These are phyloP conservation scores for Pisolithus orientalis DNA, from an alignment of 768 basidiomycete species.

Conservation along the genomic window DNA sequence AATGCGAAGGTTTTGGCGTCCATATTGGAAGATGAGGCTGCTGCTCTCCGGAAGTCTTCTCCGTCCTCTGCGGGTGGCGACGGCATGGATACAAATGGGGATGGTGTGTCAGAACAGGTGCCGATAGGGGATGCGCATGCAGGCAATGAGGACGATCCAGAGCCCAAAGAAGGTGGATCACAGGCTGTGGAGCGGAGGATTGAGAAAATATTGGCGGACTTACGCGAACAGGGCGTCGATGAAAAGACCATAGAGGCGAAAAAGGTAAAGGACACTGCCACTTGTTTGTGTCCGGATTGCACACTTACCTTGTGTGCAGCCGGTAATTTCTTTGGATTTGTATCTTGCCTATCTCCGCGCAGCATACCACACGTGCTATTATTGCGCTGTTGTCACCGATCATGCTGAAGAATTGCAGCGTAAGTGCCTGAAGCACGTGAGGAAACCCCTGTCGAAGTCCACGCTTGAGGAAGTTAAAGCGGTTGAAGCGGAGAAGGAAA, in stretches of 20 bases:
- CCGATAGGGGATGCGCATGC: slow-evolving; percentile 26
- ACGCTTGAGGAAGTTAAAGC: slow-evolving; percentile 56
- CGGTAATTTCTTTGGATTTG: slow-evolving; percentile 80
- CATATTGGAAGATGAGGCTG: slow-evolving; percentile 68
- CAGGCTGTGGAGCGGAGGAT: slow-evolving; percentile 79
- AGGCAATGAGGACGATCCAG: slow-evolving; percentile 39
- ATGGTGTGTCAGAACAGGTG: slow-evolving; percentile 24
- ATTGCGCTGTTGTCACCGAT: slow-evolving; percentile 89
- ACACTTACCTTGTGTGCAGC: slow-evolving; percentile 39
- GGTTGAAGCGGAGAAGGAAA: slow-evolving; percentile 43
- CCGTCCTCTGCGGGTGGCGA: slow-evolving; percentile 13
- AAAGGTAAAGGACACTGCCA: slow-evolving; percentile 47
- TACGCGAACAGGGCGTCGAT: slow-evolving; percentile 64
- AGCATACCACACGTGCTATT: slow-evolving; percentile 95
- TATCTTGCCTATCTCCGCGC: slow-evolving; percentile 90
- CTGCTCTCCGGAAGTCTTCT: slow-evolving; percentile 39
- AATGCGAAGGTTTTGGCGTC: slow-evolving; percentile 68
- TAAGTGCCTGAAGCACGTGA: slow-evolving; percentile 88
- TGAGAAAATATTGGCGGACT: slow-evolving; percentile 65
- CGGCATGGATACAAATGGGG: slow-evolving; percentile 23
- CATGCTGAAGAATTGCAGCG: slow-evolving; percentile 93
- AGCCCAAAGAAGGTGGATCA: slow-evolving; percentile 60
- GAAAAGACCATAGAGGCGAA: slow-evolving; percentile 62
- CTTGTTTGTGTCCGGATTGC: slow-evolving; percentile 3
- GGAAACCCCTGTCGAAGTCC: slow-evolving; percentile 65